Evolutionary conservation across 257 asterid species (phyloP).

Genomic region (Thymus mandschuricus): DNA sequence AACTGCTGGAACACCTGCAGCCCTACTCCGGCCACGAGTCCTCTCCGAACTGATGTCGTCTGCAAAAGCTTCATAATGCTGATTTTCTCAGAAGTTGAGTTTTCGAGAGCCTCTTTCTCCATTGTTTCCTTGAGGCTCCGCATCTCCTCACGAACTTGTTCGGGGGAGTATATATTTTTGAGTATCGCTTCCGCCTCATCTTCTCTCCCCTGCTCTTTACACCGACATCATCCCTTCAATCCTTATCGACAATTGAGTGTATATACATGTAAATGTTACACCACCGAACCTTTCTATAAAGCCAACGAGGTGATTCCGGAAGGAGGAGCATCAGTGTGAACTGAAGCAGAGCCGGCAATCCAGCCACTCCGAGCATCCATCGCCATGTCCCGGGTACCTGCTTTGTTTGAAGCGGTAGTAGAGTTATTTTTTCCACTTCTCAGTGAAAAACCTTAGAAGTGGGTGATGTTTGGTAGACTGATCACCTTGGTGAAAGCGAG

Average conservation of each 20-base stretch:
- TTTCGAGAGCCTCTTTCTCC: slow-evolving; percentile 39
- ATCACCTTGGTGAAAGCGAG: slow-evolving; percentile 54
- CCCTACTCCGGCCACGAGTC: slow-evolving; percentile 51
- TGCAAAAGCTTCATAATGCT: slow-evolving; percentile 33
- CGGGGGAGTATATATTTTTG: slow-evolving; percentile 40
- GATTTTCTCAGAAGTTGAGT: slow-evolving; percentile 30
- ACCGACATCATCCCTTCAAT: not conserved
- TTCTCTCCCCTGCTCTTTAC: slow-evolving; percentile 39
- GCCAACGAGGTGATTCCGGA: slow-evolving; percentile 56
- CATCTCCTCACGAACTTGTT: slow-evolving; percentile 39
- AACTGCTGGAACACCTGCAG: slow-evolving; percentile 50
- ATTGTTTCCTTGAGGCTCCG: slow-evolving; percentile 43
- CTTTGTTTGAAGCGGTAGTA: not conserved
- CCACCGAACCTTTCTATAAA: slow-evolving; percentile 44
- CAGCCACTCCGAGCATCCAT: slow-evolving; percentile 64
- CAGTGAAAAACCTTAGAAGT: not conserved
- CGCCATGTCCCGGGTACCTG: slow-evolving; percentile 61
- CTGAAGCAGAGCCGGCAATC: slow-evolving; percentile 48
- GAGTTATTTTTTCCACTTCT: not conserved
- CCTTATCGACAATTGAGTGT: not conserved
- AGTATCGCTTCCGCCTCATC: slow-evolving; percentile 46
- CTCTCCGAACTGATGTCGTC: slow-evolving; percentile 40
- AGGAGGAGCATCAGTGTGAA: slow-evolving; percentile 45
- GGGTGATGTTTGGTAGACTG: too few species aligned
- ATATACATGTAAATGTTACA: not conserved